Base-by-base conservation (phyloP, 2,329 filamentous ascomycete species). In the Beauveria scarabaeidicola region DNA sequence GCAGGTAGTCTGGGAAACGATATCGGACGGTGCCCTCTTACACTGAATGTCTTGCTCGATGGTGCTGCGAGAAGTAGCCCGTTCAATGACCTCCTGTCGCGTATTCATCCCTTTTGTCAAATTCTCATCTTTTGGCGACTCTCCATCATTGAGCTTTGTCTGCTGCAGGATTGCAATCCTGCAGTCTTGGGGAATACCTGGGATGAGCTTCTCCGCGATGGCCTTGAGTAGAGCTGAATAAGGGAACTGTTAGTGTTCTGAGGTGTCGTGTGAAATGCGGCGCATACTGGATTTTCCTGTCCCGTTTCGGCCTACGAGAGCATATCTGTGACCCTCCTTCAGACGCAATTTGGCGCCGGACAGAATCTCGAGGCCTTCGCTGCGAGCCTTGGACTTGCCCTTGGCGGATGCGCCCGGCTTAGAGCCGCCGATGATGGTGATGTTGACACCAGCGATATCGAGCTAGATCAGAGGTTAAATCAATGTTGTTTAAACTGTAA, bases 271-370 rank as follows among this genome's bases (percentile, higher is more conserved):
- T 56, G 27, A 6, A 19, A 46, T 38, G 23, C 10, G 27, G 6
- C 15, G 68, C 79, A 70, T 72, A 87, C 85, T 93, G 4, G 89
- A 92, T 69, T 95, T 95, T 6, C 90, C 91, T 2, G 86, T 88
- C 0, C 90, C 90, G 72, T 95, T 95, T 7, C 89, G 81, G 0
- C 90, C 91, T 21, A 93, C 78, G 1, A 95, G 76, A 0, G 89
- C 90, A 76, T 95, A 95, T 62, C 88, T 81, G 50, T 85, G 78
- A 0, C 88, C 87, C 53, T 85, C 82, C 64, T 93, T 89, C 3
- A 95, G 74, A 25, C 85, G 82, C 40, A 95, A 73, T 60, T 85
- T 85, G 1, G 87, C 88, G 69, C 88, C 83, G 10, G 77, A 77
- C 3, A 95, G 77, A 6, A 95, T 81, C 69, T 94, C 90, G n/a